Evolutionary conservation across 331 rosid species (phyloP).

Genomic region (Quercus phellos): DNA sequence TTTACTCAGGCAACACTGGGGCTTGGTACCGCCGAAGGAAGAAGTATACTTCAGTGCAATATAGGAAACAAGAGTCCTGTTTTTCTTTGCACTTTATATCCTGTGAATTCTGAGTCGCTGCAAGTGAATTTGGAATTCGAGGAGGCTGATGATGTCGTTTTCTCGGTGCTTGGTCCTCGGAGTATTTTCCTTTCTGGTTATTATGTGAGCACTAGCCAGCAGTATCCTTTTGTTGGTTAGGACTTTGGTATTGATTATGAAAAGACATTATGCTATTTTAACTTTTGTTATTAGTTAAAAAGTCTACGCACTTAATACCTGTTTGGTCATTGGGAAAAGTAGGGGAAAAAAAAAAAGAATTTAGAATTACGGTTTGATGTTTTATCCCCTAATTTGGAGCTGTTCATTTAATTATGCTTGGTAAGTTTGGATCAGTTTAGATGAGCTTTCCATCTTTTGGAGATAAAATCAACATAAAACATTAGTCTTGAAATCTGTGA

Average conservation of each 20-base stretch:
- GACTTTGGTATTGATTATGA: background rate
- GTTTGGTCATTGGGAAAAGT: background rate
- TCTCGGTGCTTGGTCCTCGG: slow-evolving; percentile 80
- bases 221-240: slow-evolving; percentile 51
- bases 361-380: background rate
- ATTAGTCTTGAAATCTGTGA: background rate
- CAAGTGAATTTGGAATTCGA: slow-evolving; percentile 82
- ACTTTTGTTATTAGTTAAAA: background rate
- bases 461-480: background rate
- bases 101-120: slow-evolving; percentile 59
- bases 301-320: background rate
- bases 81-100: slow-evolving; percentile 68
- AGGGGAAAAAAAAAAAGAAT: background rate
- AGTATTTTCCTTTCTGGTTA: slow-evolving; percentile 79
- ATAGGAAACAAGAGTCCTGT: slow-evolving; percentile 77
- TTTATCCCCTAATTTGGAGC: background rate
- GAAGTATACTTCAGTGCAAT: slow-evolving; percentile 81
- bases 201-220: slow-evolving; percentile 30
- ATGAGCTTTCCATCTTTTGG: background rate
- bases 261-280: background rate
- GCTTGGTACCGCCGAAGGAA: slow-evolving; percentile 43
- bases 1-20: slow-evolving; percentile 69
- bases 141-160: slow-evolving; percentile 62
- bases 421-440: background rate
- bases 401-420: background rate